Evolutionary conservation across 2,329 filamentous ascomycete species (phyloP).

Genomic region (Polychaeton citri): DNA sequence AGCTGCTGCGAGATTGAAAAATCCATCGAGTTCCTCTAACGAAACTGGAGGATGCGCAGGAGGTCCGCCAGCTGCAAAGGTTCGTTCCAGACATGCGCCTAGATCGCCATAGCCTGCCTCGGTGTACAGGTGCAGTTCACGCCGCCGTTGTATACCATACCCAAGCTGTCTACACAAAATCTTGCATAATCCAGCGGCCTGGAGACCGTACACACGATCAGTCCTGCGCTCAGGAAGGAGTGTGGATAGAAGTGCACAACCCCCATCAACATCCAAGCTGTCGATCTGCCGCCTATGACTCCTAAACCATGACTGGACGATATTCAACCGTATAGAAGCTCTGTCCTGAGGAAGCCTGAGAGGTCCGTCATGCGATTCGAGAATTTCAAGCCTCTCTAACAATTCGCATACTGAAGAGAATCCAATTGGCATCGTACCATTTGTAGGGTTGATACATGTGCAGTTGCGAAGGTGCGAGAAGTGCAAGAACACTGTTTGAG

Average conservation of each 20-base stretch:
- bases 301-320: slow-evolving; percentile 55
- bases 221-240: slow-evolving; percentile 63
- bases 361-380: slow-evolving; percentile 18
- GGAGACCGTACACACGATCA: slow-evolving; percentile 65
- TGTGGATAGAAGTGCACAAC: slow-evolving; percentile 56
- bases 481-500: too few species aligned
- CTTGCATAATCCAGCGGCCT: slow-evolving; percentile 46
- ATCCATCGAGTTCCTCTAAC: slow-evolving; percentile 58
- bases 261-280: slow-evolving; percentile 38
- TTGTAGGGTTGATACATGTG: too few species aligned
- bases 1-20: slow-evolving; percentile 54
- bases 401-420: slow-evolving; percentile 65
- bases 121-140: slow-evolving; percentile 51
- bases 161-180: slow-evolving; percentile 56
- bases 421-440: slow-evolving; percentile 51
- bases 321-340: slow-evolving; percentile 15
- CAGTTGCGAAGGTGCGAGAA: too few species aligned
- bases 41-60: slow-evolving; percentile 33
- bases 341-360: slow-evolving; percentile 23
- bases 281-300: slow-evolving; percentile 47
- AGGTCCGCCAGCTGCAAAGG: slow-evolving; percentile 45
- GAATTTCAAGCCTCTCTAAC: slow-evolving; percentile 50
- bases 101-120: slow-evolving; percentile 51
- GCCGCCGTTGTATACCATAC: slow-evolving; percentile 48
- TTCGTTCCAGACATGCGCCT: slow-evolving; percentile 54